Conservation (phyloP, 1,284 basidiomycete species). For the Pisolithus thermaeus region DNA sequence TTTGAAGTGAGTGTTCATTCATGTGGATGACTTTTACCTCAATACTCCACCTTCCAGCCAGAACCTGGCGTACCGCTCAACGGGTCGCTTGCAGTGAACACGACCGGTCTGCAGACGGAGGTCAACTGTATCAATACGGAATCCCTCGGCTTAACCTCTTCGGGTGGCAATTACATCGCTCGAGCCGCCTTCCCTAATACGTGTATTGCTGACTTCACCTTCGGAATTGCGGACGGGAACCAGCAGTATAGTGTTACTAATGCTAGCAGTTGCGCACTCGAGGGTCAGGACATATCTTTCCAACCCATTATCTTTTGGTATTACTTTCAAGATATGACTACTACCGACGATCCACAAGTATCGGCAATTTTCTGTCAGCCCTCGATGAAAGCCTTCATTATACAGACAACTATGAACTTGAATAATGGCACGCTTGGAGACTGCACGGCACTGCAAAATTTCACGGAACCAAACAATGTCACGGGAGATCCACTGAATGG, state of each 20-base stretch:
- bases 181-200: constrained; percentile 3
- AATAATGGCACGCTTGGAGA: constrained; percentile 95
- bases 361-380: constrained; percentile 98
- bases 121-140: constrained; percentile 42
- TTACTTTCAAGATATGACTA: constrained; percentile 4
- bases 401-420: constrained; percentile 83
- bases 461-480: constrained; percentile 39
- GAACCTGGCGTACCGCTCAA: constrained; percentile 39
- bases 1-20: constrained; percentile 35
- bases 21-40: not conserved
- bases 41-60: constrained; percentile 21
- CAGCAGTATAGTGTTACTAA: not conserved
- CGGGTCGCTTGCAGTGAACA: constrained; percentile 46
- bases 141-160: constrained; percentile 13
- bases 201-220: not conserved
- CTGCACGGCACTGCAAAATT: not conserved
- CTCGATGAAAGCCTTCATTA: constrained; percentile 68
- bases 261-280: not conserved
- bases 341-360: constrained; percentile 45
- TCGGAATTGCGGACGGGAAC: not conserved
- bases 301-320: not conserved
- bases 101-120: constrained; percentile 45
- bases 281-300: not conserved
- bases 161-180: not conserved
- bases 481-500: constrained; percentile 39